Conservation (phyloP, 1,139 yeast genomes). For the Arxiozyma slooffiae region DNA sequence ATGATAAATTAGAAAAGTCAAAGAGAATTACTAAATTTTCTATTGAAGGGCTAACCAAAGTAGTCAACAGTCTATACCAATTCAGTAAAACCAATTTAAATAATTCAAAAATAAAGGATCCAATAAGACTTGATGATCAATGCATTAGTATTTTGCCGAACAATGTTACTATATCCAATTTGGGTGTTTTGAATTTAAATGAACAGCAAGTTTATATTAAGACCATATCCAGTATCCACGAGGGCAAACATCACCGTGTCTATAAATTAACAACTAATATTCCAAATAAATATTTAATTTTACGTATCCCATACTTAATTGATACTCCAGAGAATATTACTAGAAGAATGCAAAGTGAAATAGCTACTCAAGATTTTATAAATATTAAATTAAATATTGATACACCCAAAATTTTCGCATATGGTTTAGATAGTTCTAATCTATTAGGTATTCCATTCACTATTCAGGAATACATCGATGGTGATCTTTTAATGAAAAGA, state of each 20-base stretch:
- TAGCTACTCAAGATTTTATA: conserved; percentile 82
- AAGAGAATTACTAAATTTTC: conserved; percentile 78
- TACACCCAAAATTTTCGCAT: conserved; percentile 70
- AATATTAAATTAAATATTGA: conserved; percentile 38
- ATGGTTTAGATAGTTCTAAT: conserved; percentile 55
- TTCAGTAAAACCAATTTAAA: conserved; percentile 28
- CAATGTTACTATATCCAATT: conserved; percentile 35
- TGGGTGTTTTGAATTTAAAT: conserved; percentile 37
- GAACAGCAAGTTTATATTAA: conserved; percentile 43
- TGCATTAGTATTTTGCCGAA: conserved; percentile 41
- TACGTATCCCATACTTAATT: conserved; percentile 77
- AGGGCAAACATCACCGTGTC: conserved; percentile 86
- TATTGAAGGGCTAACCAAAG: conserved; percentile 57
- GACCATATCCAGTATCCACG: conserved; percentile 76
- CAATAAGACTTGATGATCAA: conserved; percentile 32
- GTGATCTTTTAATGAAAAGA: conserved; percentile 71
- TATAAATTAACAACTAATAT: conserved; percentile 61
- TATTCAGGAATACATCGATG: conserved; percentile 68
- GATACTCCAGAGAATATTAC: conserved; percentile 55
- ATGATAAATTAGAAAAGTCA: conserved; percentile 63
- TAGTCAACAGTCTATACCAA: conserved; percentile 37
- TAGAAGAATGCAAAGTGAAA: conserved; percentile 74
- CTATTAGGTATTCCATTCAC: conserved; percentile 64
- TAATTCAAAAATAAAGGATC: conserved; percentile 24
- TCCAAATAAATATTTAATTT: conserved; percentile 51